These are phyloP conservation scores for Cardamine occulta DNA, from an alignment of 345 rosid genomes.

Conservation along the genomic window DNA sequence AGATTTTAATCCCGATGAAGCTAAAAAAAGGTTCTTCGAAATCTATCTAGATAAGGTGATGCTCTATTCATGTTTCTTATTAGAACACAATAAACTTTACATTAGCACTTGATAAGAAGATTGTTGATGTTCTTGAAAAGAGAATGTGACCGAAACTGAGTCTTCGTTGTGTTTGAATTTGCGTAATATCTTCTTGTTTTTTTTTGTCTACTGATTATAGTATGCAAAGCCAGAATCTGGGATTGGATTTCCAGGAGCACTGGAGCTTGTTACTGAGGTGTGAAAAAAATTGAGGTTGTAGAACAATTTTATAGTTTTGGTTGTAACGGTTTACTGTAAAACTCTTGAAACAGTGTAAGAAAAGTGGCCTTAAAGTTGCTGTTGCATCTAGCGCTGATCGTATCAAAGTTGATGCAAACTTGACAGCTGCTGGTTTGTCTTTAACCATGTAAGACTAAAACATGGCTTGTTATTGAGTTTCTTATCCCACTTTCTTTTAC, in stretches of 20 bases:
- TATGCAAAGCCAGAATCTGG: slow-evolving; percentile 95
- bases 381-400: slow-evolving; percentile 98
- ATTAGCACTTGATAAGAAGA: background rate
- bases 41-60: slow-evolving; percentile 86
- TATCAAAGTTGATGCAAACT: slow-evolving; percentile 91
- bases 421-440: slow-evolving; percentile 84
- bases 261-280: slow-evolving; percentile 89
- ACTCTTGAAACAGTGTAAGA: slow-evolving; percentile 67
- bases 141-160: background rate
- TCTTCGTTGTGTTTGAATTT: background rate
- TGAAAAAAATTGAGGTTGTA: background rate
- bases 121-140: slow-evolving; percentile 17
- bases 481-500: background rate
- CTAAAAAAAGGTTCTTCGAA: slow-evolving; percentile 86
- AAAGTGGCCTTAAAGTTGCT: slow-evolving; percentile 86
- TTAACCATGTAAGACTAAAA: background rate
- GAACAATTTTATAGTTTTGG: background rate
- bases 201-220: slow-evolving; percentile 44
- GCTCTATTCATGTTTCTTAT: background rate
- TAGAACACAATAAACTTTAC: background rate
- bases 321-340: background rate
- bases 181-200: background rate
- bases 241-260: slow-evolving; percentile 92
- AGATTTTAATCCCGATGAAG: slow-evolving; percentile 66
- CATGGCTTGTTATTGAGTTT: background rate